Percentiles rank a stretch among this genome's conserved stretches.
Evolutionary conservation across 768 basidiomycete genomes (phyloP).

Genomic region (Asterophora lycoperdoides): DNA sequence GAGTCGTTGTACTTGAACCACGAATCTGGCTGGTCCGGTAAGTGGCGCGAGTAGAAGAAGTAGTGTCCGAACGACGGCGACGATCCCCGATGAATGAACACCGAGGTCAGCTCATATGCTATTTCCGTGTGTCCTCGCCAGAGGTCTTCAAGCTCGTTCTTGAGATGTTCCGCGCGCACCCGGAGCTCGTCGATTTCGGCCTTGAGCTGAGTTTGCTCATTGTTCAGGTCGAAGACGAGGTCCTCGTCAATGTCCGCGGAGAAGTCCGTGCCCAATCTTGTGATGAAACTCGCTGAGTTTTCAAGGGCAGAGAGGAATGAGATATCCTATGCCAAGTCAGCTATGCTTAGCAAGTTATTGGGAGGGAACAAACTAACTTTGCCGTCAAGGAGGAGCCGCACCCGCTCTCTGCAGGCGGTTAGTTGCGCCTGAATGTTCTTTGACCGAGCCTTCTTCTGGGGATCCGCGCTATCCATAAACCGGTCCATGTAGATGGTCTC

Average conservation of each 20-base stretch:
- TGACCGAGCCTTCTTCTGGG: slow-evolving; percentile 64
- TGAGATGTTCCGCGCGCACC: slow-evolving; percentile 46
- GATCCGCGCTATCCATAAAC: slow-evolving; percentile 75
- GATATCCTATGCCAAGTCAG: slow-evolving; percentile 43
- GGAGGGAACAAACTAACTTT: slow-evolving; percentile 46
- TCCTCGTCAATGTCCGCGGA: slow-evolving; percentile 53
- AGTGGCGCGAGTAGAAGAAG: slow-evolving; percentile 89
- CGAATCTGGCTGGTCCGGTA: slow-evolving; percentile 72
- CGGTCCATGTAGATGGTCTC: slow-evolving; percentile 89
- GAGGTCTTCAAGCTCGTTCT: slow-evolving; percentile 63
- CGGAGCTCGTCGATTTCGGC: slow-evolving; percentile 57
- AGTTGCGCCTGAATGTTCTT: slow-evolving; percentile 69
- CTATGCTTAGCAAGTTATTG: background rate
- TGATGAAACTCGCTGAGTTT: slow-evolving; percentile 53
- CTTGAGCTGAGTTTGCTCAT: slow-evolving; percentile 50
- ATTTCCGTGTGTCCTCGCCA: slow-evolving; percentile 67
- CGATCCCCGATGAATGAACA: slow-evolving; percentile 91
- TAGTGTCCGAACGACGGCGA: slow-evolving; percentile 90
- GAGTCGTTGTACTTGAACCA: slow-evolving; percentile 99
- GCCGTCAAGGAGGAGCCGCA: slow-evolving; percentile 62
- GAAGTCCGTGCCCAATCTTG: slow-evolving; percentile 37
- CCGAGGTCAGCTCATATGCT: slow-evolving; percentile 88
- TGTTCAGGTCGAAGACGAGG: slow-evolving; percentile 45
- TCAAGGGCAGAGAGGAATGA: slow-evolving; percentile 56
- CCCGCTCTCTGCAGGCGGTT: slow-evolving; percentile 57